Conservation (phyloP, 2,329 filamentous ascomycete genomes). For the Claviceps cyperi region DNA sequence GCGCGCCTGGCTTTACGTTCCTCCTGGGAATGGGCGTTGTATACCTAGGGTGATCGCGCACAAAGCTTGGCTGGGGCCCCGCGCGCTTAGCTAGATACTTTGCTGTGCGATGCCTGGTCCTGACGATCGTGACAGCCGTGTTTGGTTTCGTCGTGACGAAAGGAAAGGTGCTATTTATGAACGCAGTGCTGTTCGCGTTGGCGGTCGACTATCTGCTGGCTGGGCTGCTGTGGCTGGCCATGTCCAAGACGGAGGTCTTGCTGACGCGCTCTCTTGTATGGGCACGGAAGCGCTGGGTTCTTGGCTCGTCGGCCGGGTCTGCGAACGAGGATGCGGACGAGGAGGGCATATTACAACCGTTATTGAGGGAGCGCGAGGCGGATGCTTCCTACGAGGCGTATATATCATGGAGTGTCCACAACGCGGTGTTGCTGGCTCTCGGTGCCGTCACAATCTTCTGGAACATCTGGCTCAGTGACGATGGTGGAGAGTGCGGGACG, state of each 20-base stretch:
- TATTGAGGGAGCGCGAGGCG: conserved; percentile 11
- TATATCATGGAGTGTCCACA: conserved; percentile 28
- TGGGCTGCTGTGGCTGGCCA: conserved; percentile 25
- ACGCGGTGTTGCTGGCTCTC: conserved; percentile 20
- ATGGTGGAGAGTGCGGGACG: conserved; percentile 21
- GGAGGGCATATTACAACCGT: conserved; percentile 17
- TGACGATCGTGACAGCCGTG: conserved; percentile 19
- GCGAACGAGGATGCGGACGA: background rate
- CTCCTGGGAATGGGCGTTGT: conserved; percentile 31
- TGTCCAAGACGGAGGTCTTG: conserved; percentile 20
- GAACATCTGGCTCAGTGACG: conserved; percentile 31
- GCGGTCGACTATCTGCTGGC: conserved; percentile 30
- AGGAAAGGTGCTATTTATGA: conserved; percentile 27
- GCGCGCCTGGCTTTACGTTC: conserved; percentile 30
- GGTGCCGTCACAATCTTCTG: conserved; percentile 26
- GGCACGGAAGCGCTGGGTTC: conserved; percentile 3
- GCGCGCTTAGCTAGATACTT: conserved; percentile 24
- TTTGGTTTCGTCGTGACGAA: conserved; percentile 19
- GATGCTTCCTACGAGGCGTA: conserved; percentile 1
- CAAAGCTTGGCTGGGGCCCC: conserved; percentile 24
- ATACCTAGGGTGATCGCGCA: conserved; percentile 28
- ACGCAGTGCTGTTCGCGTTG: conserved; percentile 28
- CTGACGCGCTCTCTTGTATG: conserved; percentile 15
- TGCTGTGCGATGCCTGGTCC: conserved; percentile 19
- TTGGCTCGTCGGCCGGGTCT: conserved; percentile 7